Evolutionary conservation across 306 rosid genomes (phyloP), one percentile per base, ranked within the genome.

Genomic region (Medicago arabica): DNA sequence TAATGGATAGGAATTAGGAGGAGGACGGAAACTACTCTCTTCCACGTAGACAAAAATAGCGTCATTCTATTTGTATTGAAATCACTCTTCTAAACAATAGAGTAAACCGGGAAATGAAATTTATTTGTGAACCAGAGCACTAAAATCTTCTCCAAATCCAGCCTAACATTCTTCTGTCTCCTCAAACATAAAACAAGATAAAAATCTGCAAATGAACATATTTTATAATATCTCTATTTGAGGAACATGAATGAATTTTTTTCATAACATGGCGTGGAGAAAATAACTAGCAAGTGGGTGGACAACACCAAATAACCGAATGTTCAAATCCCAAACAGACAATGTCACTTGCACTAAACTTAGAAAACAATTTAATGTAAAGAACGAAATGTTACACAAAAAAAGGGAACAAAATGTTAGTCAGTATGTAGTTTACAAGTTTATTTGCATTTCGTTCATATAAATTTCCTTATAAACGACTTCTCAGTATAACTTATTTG

Each of bases 401-500:
- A 83, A 81, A 25, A 69, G 83, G 75, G 39, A 66, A 68, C 79
- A 55, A 11, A 50, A 67, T 21, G 49, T 61, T 67, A 39, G 54
- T 79, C 75, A 72, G 78, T 82, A 57, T 67, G 72, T 43, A 44
- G 68, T 80, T 84, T 64, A 76, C 67, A 39, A 44, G 81, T 78
- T 84, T 80, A 83, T 81, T 83, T 78, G 75, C 86, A 64, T 64
- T 46, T 75, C 17, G 21, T 59, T 83, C 67, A 76, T 66, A 62
- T 38, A 41, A 83, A 71, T 71, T 67, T 38, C 64, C 69, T 57
- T 38, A 19, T 19, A 75, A 58, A 19, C 21, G 63, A 78, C 85
- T 84, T 76, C 84, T 74, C 76, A 9, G 69, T 76, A 43, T 79
- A 72, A 65, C 81, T 77, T 43, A 85, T 80, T 79, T 85, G 84